phyloP scores from a whole-genome alignment of 1,284 basidiomycete genomes.

The Puccinia horiana region DNA sequence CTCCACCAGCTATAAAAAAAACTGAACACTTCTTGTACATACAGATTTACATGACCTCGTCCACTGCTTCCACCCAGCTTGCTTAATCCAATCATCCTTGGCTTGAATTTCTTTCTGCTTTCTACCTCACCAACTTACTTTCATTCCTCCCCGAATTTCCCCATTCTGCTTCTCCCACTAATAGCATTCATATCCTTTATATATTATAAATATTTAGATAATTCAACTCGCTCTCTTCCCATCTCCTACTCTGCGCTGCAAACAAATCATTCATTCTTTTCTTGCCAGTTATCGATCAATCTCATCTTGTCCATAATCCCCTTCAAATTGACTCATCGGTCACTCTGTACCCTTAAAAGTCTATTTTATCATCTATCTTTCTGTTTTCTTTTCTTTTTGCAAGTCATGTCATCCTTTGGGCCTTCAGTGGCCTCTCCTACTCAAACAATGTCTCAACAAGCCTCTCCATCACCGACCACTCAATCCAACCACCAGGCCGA shows the following conservation, averaged over 20 bases:
- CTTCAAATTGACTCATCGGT: background rate
- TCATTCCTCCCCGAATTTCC: background rate
- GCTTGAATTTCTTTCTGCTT: background rate
- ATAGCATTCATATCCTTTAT: background rate
- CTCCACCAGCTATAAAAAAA: constrained; percentile 5
- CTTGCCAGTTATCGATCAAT: background rate
- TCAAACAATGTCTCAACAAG: background rate
- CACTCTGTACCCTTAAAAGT: constrained; percentile 3
- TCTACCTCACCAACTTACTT: constrained; percentile 1
- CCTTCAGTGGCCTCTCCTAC: constrained; percentile 19
- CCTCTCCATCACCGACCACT: constrained; percentile 3
- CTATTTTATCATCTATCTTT: background rate
- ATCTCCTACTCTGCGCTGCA: background rate
- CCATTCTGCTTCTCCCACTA: background rate
- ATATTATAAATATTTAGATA: background rate
- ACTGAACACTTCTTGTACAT: constrained; percentile 15
- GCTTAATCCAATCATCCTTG: constrained; percentile 27
- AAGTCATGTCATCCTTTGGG: constrained; percentile 24
- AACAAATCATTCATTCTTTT: constrained; percentile 1
- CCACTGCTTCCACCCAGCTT: constrained; percentile 22
- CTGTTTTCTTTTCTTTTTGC: background rate
- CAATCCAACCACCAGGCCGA: constrained; percentile 9
- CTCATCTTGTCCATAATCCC: background rate
- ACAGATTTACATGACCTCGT: constrained; percentile 20
- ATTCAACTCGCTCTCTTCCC: background rate